These are phyloP conservation scores for Pinus taeda DNA, from an alignment of 75 land plant species.

Conservation along the genomic window DNA sequence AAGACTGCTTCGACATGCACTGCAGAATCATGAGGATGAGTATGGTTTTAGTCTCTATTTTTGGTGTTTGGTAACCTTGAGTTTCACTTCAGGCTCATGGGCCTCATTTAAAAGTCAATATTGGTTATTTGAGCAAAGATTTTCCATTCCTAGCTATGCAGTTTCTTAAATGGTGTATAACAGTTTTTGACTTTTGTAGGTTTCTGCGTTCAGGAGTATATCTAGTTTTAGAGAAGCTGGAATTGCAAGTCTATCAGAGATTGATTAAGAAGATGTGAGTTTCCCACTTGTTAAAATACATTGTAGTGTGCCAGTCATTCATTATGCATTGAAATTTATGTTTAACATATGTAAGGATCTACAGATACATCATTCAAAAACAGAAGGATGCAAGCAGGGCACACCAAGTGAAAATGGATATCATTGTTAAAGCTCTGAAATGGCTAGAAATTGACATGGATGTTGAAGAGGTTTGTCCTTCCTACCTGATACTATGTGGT, in stretches of 20 bases:
- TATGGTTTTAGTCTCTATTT: constrained; percentile 15
- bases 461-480: constrained; percentile 77
- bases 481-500: not conserved
- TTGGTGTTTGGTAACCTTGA: not conserved
- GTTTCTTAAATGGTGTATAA: constrained; percentile 3
- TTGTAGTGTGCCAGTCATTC: constrained; percentile 3
- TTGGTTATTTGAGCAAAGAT: not conserved
- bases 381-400: constrained; percentile 95
- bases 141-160: not conserved
- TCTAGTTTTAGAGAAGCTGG: constrained; percentile 97
- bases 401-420: constrained; percentile 91
- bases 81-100: not conserved
- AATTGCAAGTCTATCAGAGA: constrained; percentile 95
- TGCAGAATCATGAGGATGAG: constrained; percentile 84
- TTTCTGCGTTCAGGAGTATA: constrained; percentile 97
- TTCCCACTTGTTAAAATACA: not conserved
- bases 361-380: constrained; percentile 92
- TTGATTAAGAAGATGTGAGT: constrained; percentile 94
- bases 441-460: constrained; percentile 98
- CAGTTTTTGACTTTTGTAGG: constrained; percentile 25
- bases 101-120: not conserved
- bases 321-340: not conserved
- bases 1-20: constrained; percentile 82
- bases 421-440: constrained; percentile 85
- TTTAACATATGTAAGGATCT: not conserved